phyloP scores from a whole-genome alignment of 805 yeast genomes.

The Metschnikowia chrysomelidarum region DNA sequence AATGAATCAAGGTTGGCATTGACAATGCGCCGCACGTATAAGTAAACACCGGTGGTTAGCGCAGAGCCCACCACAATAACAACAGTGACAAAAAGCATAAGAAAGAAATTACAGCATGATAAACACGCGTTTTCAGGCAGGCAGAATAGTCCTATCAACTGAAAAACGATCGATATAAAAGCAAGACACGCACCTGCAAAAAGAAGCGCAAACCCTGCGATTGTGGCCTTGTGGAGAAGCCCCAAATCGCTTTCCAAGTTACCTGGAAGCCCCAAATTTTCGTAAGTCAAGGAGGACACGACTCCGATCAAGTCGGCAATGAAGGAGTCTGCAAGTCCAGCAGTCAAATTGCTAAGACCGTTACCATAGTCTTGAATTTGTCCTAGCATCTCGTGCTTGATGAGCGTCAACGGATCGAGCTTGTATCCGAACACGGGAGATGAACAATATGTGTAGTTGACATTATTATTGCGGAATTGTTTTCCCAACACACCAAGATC shows the following conservation, averaged over 20 bases:
- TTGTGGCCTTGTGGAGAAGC: constrained; percentile 46
- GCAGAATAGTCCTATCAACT: constrained; percentile 38
- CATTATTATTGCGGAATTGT: constrained; percentile 27
- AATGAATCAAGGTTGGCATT: constrained; percentile 44
- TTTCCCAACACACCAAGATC: constrained; percentile 17
- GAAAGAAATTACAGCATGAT: constrained; percentile 44
- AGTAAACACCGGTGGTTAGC: constrained; percentile 61
- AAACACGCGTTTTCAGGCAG: constrained; percentile 45
- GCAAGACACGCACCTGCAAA: constrained; percentile 31
- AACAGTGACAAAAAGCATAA: constrained; percentile 46
- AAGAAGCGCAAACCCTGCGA: constrained; percentile 53
- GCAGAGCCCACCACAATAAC: constrained; percentile 47
- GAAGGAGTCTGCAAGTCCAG: constrained; percentile 11
- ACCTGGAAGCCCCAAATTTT: constrained; percentile 51
- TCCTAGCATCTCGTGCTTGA: constrained; percentile 34
- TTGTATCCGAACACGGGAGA: constrained; percentile 53
- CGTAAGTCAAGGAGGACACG: constrained; percentile 21
- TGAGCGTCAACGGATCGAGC: constrained; percentile 49
- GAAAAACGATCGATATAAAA: constrained; percentile 51
- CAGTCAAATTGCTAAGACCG: constrained; percentile 21
- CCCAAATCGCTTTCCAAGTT: constrained; percentile 46
- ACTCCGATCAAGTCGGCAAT: constrained; percentile 13
- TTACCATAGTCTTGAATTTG: constrained; percentile 23
- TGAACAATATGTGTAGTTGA: constrained; percentile 50
- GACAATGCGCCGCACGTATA: constrained; percentile 48